Evolutionary conservation across 305 asterid species (phyloP), one percentile per base, ranked within the genome.

Genomic region (Lippia alba): DNA sequence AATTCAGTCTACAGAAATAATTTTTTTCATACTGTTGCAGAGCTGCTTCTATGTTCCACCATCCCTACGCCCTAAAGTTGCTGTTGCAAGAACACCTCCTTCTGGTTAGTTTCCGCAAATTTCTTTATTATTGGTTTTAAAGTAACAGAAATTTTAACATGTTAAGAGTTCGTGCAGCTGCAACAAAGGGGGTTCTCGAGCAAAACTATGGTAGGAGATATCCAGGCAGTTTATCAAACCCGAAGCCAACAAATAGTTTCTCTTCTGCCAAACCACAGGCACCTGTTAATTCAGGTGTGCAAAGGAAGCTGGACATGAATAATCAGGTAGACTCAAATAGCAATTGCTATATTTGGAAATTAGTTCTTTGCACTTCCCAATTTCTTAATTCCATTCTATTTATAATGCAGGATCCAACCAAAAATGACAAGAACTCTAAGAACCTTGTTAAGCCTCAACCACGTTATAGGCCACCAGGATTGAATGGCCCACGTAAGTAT

Each of bases 11-110:
- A 36, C 6, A 53, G 56, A 12, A 16, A 69, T 55, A 55, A 5
- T 53, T 12, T 63, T 63, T 68, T 46, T 76, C 66, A 64, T 53
- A 45, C 63, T 80, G 61, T 73, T 58, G 73, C 95, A 95, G 98
- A 87, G 90, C 58, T 90, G 97, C 82, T 86, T 74, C 76, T 90
- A 87, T 66, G 87, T 95, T 70, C 98, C 98, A 44, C 97, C 99
- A 34, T 89, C 96, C 57, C 87, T 92, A 50, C 98, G 98, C 70
- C 18, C 90, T 12, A 92, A 89, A 78, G 75, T 85, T 75, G 69
- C 85, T 61, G 59, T 58, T 66, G 74, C 88, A 41, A 87, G 91
- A 79, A 90, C 97, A 32, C 96, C 97, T 58, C 89, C 93, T 74
- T 72, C 99, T 71, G 97, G 99, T 94, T 74, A 76, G 95, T 79